Conservation (phyloP, 1,284 basidiomycete species). For the Phenoliferia sp. region DNA sequence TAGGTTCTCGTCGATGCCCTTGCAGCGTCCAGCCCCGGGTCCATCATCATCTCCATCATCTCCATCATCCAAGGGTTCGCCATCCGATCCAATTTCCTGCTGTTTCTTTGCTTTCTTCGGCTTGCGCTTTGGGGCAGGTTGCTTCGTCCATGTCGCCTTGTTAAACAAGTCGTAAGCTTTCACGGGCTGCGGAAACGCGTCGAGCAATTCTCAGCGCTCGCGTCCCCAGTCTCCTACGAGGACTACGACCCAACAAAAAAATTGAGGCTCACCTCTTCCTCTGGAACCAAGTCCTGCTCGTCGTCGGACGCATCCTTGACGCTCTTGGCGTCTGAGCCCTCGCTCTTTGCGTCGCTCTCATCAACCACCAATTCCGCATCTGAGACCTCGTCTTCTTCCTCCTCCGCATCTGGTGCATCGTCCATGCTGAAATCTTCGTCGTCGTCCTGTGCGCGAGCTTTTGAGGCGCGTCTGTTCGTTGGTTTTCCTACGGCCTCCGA, state of each 20-base stretch:
- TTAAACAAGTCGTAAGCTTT: background rate
- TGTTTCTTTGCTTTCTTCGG: background rate
- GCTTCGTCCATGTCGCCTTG: background rate
- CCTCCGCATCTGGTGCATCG: background rate
- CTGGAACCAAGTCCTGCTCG: background rate
- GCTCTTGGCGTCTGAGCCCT: background rate
- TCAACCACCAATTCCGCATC: too few species aligned
- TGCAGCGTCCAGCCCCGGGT: too few species aligned
- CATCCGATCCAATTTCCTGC: background rate
- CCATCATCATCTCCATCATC: background rate
- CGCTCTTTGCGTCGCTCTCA: too few species aligned
- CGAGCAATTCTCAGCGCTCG: background rate
- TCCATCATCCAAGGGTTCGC: background rate
- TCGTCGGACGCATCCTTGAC: too few species aligned
- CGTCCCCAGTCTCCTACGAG: too few species aligned
- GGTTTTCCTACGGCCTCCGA: background rate
- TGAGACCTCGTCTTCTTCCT: background rate
- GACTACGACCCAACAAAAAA: too few species aligned
- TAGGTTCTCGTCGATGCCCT: constrained; percentile 39
- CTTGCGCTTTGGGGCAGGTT: background rate
- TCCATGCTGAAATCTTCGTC: background rate
- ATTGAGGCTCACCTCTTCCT: too few species aligned
- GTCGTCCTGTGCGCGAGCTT: background rate
- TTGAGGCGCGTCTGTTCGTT: background rate
- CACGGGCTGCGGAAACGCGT: background rate